phyloP scores from a whole-genome alignment of 768 basidiomycete species.

The Pleurotus platypus region DNA sequence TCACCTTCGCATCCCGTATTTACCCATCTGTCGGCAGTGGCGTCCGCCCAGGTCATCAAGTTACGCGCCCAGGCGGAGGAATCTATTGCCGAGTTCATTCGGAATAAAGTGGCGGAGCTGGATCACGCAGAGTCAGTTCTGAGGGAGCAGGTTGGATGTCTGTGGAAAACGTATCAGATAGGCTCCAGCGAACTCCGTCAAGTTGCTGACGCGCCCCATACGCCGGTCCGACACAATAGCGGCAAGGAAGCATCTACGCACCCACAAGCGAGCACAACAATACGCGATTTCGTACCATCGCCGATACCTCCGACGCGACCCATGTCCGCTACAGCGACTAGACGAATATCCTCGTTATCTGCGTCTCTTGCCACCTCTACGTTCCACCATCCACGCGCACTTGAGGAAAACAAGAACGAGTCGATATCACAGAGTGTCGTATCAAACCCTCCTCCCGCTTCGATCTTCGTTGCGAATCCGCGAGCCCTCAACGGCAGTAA shows the following conservation, averaged over 20 bases:
- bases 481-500: constrained; percentile 25
- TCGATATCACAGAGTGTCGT: constrained; percentile 4
- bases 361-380: constrained; percentile 61
- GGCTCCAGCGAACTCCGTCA: constrained; percentile 41
- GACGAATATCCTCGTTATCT: constrained; percentile 60
- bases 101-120: constrained; percentile 52
- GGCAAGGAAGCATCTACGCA: constrained; percentile 20
- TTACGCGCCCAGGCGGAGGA: constrained; percentile 57
- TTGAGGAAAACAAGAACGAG: constrained; percentile 14
- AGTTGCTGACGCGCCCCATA: constrained; percentile 19
- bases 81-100: constrained; percentile 48
- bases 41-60: constrained; percentile 49
- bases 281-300: constrained; percentile 57
- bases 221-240: constrained; percentile 13
- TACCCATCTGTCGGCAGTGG: constrained; percentile 56
- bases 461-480: constrained; percentile 2
- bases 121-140: constrained; percentile 52
- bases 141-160: constrained; percentile 50
- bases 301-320: constrained; percentile 34
- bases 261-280: constrained; percentile 27
- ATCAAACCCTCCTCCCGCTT: background rate
- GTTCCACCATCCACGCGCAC: constrained; percentile 49
- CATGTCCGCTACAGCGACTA: constrained; percentile 31
- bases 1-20: constrained; percentile 74
- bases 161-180: constrained; percentile 61